A percentile compares a stretch with the other conserved stretches of the same genome.
phyloP scores from a whole-genome alignment of 2,329 filamentous ascomycete genomes.

The Ceratocystis albifundus region DNA sequence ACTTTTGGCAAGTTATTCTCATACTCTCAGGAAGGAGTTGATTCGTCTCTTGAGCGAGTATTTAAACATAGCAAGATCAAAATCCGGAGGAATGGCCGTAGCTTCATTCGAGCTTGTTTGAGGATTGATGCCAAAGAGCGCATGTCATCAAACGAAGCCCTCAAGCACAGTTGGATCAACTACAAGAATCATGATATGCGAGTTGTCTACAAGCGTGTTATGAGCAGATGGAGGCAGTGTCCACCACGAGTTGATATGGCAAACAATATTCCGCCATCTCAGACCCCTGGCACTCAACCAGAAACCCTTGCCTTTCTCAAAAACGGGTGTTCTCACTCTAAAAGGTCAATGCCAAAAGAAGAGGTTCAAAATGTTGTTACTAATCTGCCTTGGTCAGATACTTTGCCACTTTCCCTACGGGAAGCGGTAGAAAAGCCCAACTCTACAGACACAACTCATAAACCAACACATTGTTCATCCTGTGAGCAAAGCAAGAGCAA shows the following conservation, averaged over 20 bases:
- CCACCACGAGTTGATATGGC: neutral
- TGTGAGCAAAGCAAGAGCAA: neutral
- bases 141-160: conserved; percentile 16
- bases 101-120: conserved; percentile 20
- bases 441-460: neutral
- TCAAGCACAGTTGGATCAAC: conserved; percentile 19
- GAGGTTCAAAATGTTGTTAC: neutral
- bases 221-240: conserved; percentile 11
- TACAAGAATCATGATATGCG: conserved; percentile 13
- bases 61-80: conserved; percentile 7
- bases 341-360: neutral
- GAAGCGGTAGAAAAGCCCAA: neutral
- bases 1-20: neutral
- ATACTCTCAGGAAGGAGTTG: conserved; percentile 1
- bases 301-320: no score
- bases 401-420: neutral
- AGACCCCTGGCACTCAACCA: neutral
- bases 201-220: conserved; percentile 10
- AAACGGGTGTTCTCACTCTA: neutral
- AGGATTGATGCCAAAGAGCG: conserved; percentile 11
- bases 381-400: neutral
- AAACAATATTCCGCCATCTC: neutral
- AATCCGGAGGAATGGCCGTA: conserved; percentile 12
- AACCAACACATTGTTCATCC: neutral
- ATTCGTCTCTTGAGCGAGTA: conserved; percentile 6